These are phyloP conservation scores for Fusarium napiforme DNA, from an alignment of 2,329 filamentous ascomycete species.

Conservation along the genomic window DNA sequence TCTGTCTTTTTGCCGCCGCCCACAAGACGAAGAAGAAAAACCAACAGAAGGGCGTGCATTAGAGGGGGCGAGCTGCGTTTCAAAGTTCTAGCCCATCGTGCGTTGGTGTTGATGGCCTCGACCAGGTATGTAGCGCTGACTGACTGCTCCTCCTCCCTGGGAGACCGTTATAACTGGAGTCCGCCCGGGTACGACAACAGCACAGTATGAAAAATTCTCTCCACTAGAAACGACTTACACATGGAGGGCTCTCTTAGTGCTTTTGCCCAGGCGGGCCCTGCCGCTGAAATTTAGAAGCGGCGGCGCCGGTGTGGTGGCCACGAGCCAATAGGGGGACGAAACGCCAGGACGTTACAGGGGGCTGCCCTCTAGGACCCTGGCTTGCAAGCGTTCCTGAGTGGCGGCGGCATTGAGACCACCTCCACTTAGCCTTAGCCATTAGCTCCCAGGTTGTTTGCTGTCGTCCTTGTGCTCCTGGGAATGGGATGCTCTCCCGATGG, in stretches of 20 bases:
- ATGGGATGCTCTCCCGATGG: conserved; percentile 7
- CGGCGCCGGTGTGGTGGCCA: conserved; percentile 12
- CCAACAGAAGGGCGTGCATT: conserved; percentile 12
- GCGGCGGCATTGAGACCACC: conserved; percentile 32
- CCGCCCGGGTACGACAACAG: not conserved
- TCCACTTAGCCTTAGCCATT: conserved; percentile 20
- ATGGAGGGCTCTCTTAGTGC: conserved; percentile 3
- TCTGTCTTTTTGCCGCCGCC: conserved; percentile 1
- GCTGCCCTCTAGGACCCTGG: conserved; percentile 6
- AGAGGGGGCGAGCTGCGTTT: conserved; percentile 27
- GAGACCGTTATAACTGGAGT: not conserved
- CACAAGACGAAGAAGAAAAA: conserved; percentile 5
- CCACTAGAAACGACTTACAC: not conserved
- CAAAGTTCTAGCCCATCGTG: conserved; percentile 5
- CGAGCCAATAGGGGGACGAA: conserved; percentile 15
- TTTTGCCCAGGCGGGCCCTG: conserved; percentile 40
- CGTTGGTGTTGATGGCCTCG: conserved; percentile 26
- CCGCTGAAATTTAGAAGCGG: conserved; percentile 34
- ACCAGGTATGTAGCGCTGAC: conserved; percentile 21
- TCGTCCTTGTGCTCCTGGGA: conserved; percentile 12
- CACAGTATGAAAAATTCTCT: conserved; percentile 18
- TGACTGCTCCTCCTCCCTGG: conserved; percentile 5
- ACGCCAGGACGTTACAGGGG: conserved; percentile 23
- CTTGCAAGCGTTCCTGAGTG: conserved; percentile 35
- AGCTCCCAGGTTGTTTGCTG: conserved; percentile 14